Base-by-base conservation (phyloP, 306 rosid species). In the Nissolia schottii region DNA sequence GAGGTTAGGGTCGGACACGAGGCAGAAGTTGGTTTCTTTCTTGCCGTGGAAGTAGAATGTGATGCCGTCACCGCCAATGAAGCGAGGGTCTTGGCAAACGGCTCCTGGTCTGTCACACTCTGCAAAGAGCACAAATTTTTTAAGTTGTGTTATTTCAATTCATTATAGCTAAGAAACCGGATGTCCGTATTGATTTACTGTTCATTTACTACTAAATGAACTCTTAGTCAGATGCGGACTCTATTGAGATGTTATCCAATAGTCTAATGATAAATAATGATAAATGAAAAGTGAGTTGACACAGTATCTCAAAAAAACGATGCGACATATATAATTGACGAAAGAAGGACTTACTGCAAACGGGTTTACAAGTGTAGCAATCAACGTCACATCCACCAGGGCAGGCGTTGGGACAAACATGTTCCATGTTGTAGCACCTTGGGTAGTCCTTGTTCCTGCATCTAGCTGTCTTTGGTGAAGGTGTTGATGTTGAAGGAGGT, bases 31-130 rank as follows among this genome's bases (percentile, higher is more conserved):
- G 5, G 9, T 35, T 70, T 90, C 84, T 75, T 82, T 87, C 82
- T 87, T 85, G 79, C 90, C 90, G 6, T 89, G 96, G 85, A 89
- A 89, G 85, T 84, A 89, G 64, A 89, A 89, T 9, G 88, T 84
- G 62, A 80, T 54, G 5, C 91, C 95, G 61, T 89, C 88, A 3
- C 91, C 89, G 13, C 91, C 91, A 2, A 86, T 79, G 74, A 89
- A 86, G 46, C 89, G 84, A 16, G 93, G 93, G 28, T 90, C 84
- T 37, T 76, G 84, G 34, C 87, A 83, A 23, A 83, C 87, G 6
- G 79, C 77, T 63, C 86, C 83, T 54, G 86, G 83, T 57, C 53
- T 73, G 56, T 82, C 83, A 22, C 80, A 82, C 3, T 31, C 83
- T 78, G 48, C 54, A 67, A n/a, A n/a, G n/a, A n/a, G n/a, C n/a